Conservation (phyloP, 208 protist species). For the Trypanosoma cruzi region DNA sequence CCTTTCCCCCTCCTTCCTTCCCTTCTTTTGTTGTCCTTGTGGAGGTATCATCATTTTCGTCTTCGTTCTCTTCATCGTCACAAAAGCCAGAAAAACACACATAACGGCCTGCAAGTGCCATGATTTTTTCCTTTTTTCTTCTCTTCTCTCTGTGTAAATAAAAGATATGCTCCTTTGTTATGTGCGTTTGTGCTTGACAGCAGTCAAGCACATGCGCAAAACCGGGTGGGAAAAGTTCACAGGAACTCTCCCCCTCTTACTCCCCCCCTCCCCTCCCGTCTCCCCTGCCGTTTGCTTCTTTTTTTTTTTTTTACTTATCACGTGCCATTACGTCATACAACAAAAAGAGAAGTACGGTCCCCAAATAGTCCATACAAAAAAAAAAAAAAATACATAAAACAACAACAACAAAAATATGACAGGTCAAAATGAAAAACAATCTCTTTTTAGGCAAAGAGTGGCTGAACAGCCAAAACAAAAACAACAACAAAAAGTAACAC, state of each 20-base stretch:
- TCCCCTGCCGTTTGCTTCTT: too few relatives aligned
- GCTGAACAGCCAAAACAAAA: too few relatives aligned
- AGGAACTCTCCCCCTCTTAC: constrained; percentile 1
- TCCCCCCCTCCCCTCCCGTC: too few relatives aligned
- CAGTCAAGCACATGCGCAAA: neutral
- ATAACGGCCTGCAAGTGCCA: constrained; percentile 23
- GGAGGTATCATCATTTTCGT: constrained; percentile 1
- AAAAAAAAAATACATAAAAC: too few relatives aligned
- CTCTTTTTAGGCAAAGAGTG: too few relatives aligned
- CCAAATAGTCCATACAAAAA: too few relatives aligned
- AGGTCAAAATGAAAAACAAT: too few relatives aligned
- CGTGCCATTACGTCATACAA: too few relatives aligned
- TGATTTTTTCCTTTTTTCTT: constrained; percentile 1
- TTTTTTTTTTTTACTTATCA: neutral
- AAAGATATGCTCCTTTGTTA: neutral
- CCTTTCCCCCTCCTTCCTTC: neutral
- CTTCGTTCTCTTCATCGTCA: constrained; percentile 7
- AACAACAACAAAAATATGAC: too few relatives aligned
- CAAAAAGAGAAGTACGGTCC: too few relatives aligned
- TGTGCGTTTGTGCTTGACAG: neutral
- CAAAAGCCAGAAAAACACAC: constrained; percentile 40
- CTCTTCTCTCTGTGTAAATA: neutral
- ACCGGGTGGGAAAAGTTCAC: constrained; percentile 6
- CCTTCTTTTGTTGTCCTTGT: neutral
- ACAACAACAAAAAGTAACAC: too few relatives aligned